phyloP scores from a whole-genome alignment of 441 rosid genomes.

The Jatropha multifida region DNA sequence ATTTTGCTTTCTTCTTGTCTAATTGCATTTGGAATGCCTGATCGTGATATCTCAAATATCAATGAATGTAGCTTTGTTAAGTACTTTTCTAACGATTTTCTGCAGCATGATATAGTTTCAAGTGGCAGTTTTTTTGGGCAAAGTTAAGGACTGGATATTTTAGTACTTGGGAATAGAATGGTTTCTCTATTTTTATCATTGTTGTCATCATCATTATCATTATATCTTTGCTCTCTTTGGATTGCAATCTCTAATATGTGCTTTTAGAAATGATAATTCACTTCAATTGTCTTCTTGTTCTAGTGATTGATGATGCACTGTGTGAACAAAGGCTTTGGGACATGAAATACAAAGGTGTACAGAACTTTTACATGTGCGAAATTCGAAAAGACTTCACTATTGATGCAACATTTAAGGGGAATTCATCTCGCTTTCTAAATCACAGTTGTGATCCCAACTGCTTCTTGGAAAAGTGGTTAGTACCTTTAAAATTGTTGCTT shows the following conservation, averaged over 20 bases:
- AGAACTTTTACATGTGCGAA: constrained; percentile 97
- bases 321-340: constrained; percentile 98
- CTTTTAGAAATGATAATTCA: constrained; percentile 3
- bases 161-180: background rate
- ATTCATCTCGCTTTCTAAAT: constrained; percentile 85
- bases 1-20: background rate
- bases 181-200: background rate
- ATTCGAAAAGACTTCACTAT: constrained; percentile 90
- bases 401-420: constrained; percentile 97
- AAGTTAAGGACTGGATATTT: background rate
- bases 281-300: constrained; percentile 24
- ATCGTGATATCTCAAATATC: background rate
- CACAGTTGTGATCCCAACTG: constrained; percentile 95
- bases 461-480: constrained; percentile 86
- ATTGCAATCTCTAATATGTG: background rate
- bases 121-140: background rate
- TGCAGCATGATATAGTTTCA: background rate
- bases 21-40: background rate
- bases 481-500: constrained; percentile 13
- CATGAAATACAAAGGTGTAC: constrained; percentile 79
- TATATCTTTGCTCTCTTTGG: background rate
- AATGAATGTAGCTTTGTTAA: background rate
- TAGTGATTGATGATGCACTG: constrained; percentile 85
- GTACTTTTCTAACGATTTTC: background rate
- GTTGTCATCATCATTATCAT: background rate